Percentiles rank a stretch among this genome's conserved stretches.
phyloP scores from a whole-genome alignment of 2,329 filamentous ascomycete species.

The Thermothelomyces thermophilus region DNA sequence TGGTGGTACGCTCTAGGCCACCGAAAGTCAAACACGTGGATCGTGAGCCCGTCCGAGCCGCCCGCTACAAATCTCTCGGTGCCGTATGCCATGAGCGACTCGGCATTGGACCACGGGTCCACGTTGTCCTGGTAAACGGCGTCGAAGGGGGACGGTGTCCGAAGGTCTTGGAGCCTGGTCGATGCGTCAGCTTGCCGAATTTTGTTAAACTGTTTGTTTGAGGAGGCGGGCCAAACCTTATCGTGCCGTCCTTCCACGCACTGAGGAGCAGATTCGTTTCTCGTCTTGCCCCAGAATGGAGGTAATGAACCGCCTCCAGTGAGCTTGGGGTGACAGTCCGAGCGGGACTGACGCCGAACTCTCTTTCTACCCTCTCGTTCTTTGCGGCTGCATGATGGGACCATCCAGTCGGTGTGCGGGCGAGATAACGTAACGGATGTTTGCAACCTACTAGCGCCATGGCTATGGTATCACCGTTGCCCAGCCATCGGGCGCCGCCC shows the following conservation, averaged over 20 bases:
- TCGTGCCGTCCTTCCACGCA: slow-evolving; percentile 48
- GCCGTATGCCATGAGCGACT: slow-evolving; percentile 44
- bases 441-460: slow-evolving; percentile 38
- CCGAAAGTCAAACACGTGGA: slow-evolving; percentile 51
- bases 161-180: slow-evolving; percentile 42
- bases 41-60: slow-evolving; percentile 35
- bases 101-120: slow-evolving; percentile 40
- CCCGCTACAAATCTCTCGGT: slow-evolving; percentile 46
- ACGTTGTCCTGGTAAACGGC: slow-evolving; percentile 48
- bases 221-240: slow-evolving; percentile 29
- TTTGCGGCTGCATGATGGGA: slow-evolving; percentile 32
- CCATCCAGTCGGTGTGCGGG: slow-evolving; percentile 40
- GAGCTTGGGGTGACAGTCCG: slow-evolving; percentile 33
- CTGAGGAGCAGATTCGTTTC: slow-evolving; percentile 40
- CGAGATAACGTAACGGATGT: slow-evolving; percentile 41
- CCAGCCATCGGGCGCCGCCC: slow-evolving; percentile 40
- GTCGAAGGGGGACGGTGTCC: slow-evolving; percentile 42
- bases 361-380: slow-evolving; percentile 25
- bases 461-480: slow-evolving; percentile 38
- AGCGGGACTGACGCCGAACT: slow-evolving; percentile 26
- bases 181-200: not conserved
- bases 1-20: slow-evolving; percentile 43
- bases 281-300: slow-evolving; percentile 28
- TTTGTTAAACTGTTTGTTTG: too few relatives aligned
- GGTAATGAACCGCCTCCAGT: slow-evolving; percentile 37